phyloP scores from a whole-genome alignment of 768 basidiomycete species.

The Basidioascus undulatus region DNA sequence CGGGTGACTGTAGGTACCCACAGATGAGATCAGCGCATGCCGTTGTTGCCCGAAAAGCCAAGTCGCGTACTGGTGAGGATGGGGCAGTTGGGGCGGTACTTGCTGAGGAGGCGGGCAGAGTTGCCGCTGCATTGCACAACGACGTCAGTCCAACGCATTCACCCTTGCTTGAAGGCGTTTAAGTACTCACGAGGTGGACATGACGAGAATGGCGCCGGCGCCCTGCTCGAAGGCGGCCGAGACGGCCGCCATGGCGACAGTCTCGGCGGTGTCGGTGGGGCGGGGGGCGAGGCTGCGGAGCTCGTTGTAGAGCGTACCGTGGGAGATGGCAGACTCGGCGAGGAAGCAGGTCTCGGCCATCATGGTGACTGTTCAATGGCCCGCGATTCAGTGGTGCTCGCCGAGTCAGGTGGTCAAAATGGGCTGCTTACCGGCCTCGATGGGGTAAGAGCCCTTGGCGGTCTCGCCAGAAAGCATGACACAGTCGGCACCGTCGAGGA shows the following conservation, averaged over 20 bases:
- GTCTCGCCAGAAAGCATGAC: slow-evolving; percentile 99
- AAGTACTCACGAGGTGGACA: slow-evolving; percentile 80
- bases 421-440: slow-evolving; percentile 74
- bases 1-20: slow-evolving; percentile 47
- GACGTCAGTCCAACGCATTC: background rate
- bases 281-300: slow-evolving; percentile 50
- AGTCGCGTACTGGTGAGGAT: slow-evolving; percentile 62
- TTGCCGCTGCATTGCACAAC: slow-evolving; percentile 36
- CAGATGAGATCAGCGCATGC: background rate
- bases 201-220: slow-evolving; percentile 80
- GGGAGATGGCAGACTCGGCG: slow-evolving; percentile 85
- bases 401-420: background rate
- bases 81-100: slow-evolving; percentile 78
- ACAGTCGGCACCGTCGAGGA: slow-evolving; percentile 94
- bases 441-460: slow-evolving; percentile 87
- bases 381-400: background rate
- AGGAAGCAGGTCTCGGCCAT: slow-evolving; percentile 99
- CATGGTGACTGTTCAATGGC: slow-evolving; percentile 51
- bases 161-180: background rate
- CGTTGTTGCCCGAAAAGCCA: background rate
- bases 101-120: slow-evolving; percentile 83
- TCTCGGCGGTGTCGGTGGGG: slow-evolving; percentile 85
- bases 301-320: slow-evolving; percentile 81
- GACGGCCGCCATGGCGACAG: slow-evolving; percentile 84
- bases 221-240: slow-evolving; percentile 86